Conservation (phyloP, 2,329 filamentous ascomycete genomes). For the Penicillium nordicum region DNA sequence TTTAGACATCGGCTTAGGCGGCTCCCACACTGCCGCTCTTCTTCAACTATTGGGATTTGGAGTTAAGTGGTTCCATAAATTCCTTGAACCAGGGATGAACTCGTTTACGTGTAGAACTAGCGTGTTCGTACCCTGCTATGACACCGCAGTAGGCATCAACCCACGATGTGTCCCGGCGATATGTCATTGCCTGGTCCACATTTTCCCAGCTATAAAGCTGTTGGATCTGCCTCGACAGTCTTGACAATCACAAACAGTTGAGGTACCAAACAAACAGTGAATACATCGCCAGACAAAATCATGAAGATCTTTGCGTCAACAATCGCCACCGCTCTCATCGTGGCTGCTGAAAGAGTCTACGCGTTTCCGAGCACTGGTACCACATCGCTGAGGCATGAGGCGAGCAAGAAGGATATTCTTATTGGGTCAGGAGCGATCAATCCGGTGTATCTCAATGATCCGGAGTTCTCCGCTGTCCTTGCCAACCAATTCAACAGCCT, state of each 20-base stretch:
- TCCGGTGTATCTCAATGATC: neutral
- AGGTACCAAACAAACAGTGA: neutral
- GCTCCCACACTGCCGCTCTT: no score
- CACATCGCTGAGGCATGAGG: neutral
- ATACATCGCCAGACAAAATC: neutral
- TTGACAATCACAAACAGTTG: neutral
- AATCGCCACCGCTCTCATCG: neutral
- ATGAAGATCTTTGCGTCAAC: neutral
- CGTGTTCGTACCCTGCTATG: neutral
- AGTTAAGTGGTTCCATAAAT: no score
- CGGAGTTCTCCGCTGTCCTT: slow-evolving; percentile 6
- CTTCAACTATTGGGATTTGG: no score
- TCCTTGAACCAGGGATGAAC: no score
- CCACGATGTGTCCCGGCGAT: neutral
- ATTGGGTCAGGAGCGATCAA: neutral
- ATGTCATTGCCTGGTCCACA: neutral
- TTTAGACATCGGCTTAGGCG: no score
- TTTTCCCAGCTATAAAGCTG: neutral
- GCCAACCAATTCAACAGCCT: slow-evolving; percentile 12
- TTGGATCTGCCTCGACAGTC: neutral
- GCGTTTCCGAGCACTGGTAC: neutral
- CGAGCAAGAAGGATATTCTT: neutral
- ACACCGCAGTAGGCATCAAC: neutral
- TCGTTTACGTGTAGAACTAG: neutral
- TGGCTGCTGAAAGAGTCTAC: neutral